Evolutionary conservation across 768 basidiomycete species (phyloP).

Genomic region (Hirschioporus abietinus): DNA sequence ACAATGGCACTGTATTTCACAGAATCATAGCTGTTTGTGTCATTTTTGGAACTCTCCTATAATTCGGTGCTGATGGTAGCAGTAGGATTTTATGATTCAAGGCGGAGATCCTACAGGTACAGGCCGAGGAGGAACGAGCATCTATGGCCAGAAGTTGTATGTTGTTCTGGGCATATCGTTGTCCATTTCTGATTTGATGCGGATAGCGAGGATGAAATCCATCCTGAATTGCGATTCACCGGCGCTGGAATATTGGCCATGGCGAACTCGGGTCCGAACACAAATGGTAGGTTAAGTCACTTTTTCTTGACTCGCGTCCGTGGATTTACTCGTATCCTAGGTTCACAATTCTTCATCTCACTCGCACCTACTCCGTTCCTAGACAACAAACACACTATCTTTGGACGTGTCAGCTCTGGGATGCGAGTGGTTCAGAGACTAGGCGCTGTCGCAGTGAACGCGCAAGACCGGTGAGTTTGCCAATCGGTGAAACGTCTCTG

Average conservation of each 20-base stretch:
- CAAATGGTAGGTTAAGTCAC: constrained; percentile 52
- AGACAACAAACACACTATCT: constrained; percentile 83
- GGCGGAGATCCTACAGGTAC: constrained; percentile 95
- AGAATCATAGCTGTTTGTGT: constrained; percentile 75
- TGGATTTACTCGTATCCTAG: constrained; percentile 30
- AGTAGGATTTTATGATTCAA: constrained; percentile 95
- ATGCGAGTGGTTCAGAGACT: constrained; percentile 91
- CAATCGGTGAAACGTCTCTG: constrained; percentile 4
- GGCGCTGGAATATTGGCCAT: constrained; percentile 95
- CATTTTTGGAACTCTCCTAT: constrained; percentile 5
- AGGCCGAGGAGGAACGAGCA: constrained; percentile 85
- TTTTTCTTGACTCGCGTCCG: not conserved
- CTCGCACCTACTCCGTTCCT: constrained; percentile 78
- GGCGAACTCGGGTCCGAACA: constrained; percentile 97
- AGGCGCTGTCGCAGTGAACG: constrained; percentile 86
- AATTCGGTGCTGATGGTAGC: not conserved
- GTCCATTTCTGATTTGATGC: not conserved
- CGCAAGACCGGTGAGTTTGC: constrained; percentile 70
- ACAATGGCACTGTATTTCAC: constrained; percentile 87
- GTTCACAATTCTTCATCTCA: constrained; percentile 93
- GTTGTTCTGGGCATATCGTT: constrained; percentile 21
- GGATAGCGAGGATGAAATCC: constrained; percentile 80
- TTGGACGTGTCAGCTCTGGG: constrained; percentile 84
- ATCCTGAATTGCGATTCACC: constrained; percentile 87
- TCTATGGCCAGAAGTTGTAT: constrained; percentile 85